phyloP scores from a whole-genome alignment of 345 rosid genomes.

The Melastoma malabathricum region DNA sequence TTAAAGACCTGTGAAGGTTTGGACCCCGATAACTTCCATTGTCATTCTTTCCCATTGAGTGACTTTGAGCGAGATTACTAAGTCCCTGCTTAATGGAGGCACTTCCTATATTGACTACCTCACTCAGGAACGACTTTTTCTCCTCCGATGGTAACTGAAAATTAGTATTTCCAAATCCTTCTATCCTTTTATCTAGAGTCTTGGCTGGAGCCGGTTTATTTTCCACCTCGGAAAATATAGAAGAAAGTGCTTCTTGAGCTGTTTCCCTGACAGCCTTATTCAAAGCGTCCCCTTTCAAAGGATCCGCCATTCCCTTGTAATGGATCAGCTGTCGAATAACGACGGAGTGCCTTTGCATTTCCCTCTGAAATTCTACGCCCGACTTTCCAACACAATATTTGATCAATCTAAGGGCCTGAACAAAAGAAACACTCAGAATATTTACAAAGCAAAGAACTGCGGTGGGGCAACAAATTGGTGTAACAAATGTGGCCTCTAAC shows the following conservation, averaged over 20 bases:
- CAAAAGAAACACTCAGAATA: background rate
- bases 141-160: conserved; percentile 65
- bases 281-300: conserved; percentile 85
- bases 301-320: conserved; percentile 22
- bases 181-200: conserved; percentile 52
- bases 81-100: conserved; percentile 89
- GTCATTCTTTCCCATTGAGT: conserved; percentile 48
- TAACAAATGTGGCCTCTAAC: too few relatives aligned
- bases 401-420: background rate
- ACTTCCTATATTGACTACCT: conserved; percentile 93
- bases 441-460: conserved; percentile 4
- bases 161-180: conserved; percentile 93
- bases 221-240: conserved; percentile 73
- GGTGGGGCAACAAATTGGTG: too few relatives aligned
- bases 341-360: conserved; percentile 5
- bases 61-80: conserved; percentile 60
- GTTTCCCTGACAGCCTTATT: conserved; percentile 89
- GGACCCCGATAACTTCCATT: conserved; percentile 77
- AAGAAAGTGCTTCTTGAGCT: conserved; percentile 73
- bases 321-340: conserved; percentile 41
- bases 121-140: conserved; percentile 78
- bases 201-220: conserved; percentile 49
- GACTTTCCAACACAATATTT: conserved; percentile 28
- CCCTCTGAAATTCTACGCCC: conserved; percentile 81
- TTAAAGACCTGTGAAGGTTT: conserved; percentile 77